Conservation (phyloP, 2,329 filamentous ascomycete genomes). For the Furcasterigmium furcatum region DNA sequence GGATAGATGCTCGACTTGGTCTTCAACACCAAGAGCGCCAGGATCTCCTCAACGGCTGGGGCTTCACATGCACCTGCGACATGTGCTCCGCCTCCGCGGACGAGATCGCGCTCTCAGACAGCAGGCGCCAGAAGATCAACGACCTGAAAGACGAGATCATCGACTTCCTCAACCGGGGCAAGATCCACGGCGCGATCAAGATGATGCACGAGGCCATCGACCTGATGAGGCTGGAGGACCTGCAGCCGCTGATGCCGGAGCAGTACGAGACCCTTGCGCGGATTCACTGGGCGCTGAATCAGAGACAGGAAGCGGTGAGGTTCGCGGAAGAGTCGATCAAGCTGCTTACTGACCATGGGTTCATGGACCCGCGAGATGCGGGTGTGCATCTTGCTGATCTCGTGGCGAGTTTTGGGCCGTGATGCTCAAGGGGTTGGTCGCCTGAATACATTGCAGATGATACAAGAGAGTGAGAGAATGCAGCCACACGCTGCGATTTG, state of each 20-base stretch:
- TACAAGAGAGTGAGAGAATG: too few relatives aligned
- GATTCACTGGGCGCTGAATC: background rate
- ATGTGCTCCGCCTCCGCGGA: conserved; percentile 20
- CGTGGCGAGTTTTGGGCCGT: background rate
- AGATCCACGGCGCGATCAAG: conserved; percentile 18
- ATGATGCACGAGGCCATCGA: conserved; percentile 18
- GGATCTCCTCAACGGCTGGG: conserved; percentile 18
- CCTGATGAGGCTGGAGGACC: conserved; percentile 19
- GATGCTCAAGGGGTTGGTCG: too few relatives aligned
- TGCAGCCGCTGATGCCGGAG: conserved; percentile 18
- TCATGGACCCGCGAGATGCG: background rate
- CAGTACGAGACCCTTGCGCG: conserved; percentile 23
- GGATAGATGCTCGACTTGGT: conserved; percentile 21
- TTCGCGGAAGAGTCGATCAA: background rate
- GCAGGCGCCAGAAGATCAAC: conserved; percentile 19
- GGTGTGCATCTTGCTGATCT: background rate
- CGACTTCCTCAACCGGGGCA: conserved; percentile 15
- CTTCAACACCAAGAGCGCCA: conserved; percentile 19
- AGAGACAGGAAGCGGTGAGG: background rate
- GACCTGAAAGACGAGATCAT: conserved; percentile 16
- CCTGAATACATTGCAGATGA: too few relatives aligned
- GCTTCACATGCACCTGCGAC: conserved; percentile 23
- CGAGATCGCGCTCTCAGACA: conserved; percentile 23
- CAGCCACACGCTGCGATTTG: too few relatives aligned
- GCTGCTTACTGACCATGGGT: conserved; percentile 1